Conservation (phyloP, 768 basidiomycete species). For the Collybia nuda region DNA sequence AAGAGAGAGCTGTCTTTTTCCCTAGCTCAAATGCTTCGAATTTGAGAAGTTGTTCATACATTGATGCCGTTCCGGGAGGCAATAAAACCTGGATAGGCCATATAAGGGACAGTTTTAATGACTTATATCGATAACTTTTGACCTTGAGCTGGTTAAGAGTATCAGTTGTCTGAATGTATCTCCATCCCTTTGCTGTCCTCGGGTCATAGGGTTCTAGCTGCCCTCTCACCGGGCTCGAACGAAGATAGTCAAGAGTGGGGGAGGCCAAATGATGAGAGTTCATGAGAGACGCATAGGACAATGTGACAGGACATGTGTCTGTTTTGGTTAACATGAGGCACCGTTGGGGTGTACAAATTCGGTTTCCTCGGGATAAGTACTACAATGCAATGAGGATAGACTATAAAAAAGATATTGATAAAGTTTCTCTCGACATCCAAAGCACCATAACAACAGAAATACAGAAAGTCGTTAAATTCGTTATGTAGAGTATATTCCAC, state of each 20-base stretch:
- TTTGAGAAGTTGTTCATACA: slow-evolving; percentile 67
- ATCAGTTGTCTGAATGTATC: slow-evolving; percentile 76
- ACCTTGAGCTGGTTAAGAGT: slow-evolving; percentile 78
- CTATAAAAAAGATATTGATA: too few species aligned
- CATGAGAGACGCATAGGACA: slow-evolving; percentile 14
- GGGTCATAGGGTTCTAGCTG: slow-evolving; percentile 71
- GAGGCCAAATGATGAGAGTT: slow-evolving; percentile 9
- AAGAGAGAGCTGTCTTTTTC: slow-evolving; percentile 54
- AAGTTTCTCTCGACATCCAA: too few species aligned
- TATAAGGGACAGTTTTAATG: slow-evolving; percentile 2
- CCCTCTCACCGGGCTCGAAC: slow-evolving; percentile 68
- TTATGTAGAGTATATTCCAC: too few species aligned
- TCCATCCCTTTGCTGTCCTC: slow-evolving; percentile 55
- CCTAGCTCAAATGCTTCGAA: slow-evolving; percentile 61
- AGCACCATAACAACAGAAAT: too few species aligned
- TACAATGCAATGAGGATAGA: too few species aligned
- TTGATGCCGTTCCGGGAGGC: slow-evolving; percentile 62
- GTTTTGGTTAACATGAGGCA: slow-evolving; percentile 10
- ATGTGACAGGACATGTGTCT: slow-evolving; percentile 11
- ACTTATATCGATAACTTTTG: slow-evolving; percentile 5
- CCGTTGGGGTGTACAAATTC: too few species aligned
- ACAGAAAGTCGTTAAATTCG: too few species aligned
- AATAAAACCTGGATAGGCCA: slow-evolving; percentile 54
- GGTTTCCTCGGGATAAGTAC: too few species aligned
- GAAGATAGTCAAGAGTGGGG: slow-evolving; percentile 51